These are phyloP conservation scores for Malus sieversii DNA, from an alignment of 306 rosid species.

Conservation along the genomic window DNA sequence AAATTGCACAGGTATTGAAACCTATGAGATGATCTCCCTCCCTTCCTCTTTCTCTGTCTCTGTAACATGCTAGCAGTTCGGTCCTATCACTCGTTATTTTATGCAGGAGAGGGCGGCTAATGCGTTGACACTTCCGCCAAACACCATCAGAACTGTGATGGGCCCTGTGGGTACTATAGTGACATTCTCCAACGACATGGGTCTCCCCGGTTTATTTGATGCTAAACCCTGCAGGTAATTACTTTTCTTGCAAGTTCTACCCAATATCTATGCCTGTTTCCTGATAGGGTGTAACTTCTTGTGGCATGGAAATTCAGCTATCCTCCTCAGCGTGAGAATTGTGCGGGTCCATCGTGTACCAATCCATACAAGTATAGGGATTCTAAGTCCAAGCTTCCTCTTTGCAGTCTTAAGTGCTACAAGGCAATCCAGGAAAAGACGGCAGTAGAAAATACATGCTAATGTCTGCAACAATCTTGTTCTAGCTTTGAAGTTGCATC, in stretches of 20 bases:
- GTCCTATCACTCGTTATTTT: not conserved
- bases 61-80: not conserved
- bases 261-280: not conserved
- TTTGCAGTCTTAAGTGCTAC: constrained; percentile 90
- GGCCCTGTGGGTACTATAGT: constrained; percentile 66
- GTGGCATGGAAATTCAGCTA: constrained; percentile 48
- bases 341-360: constrained; percentile 69
- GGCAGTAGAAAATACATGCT: constrained; percentile 32
- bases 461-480: constrained; percentile 2
- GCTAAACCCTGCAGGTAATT: constrained; percentile 33
- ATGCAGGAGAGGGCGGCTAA: constrained; percentile 82
- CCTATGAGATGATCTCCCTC: not conserved
- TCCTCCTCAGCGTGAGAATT: constrained; percentile 80
- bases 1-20: constrained; percentile 67
- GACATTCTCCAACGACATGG: constrained; percentile 79
- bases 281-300: constrained; percentile 5
- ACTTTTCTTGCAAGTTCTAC: constrained; percentile 5
- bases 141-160: constrained; percentile 62
- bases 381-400: constrained; percentile 79
- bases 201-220: constrained; percentile 60
- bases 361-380: constrained; percentile 84
- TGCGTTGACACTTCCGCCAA: constrained; percentile 51
- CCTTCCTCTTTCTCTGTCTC: not conserved
- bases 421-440: constrained; percentile 50
- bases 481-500: not conserved